Evolutionary conservation across 2,329 filamentous ascomycete genomes (phyloP), one percentile per base, ranked within the genome.

Genomic region (Dactylonectria macrodidyma): DNA sequence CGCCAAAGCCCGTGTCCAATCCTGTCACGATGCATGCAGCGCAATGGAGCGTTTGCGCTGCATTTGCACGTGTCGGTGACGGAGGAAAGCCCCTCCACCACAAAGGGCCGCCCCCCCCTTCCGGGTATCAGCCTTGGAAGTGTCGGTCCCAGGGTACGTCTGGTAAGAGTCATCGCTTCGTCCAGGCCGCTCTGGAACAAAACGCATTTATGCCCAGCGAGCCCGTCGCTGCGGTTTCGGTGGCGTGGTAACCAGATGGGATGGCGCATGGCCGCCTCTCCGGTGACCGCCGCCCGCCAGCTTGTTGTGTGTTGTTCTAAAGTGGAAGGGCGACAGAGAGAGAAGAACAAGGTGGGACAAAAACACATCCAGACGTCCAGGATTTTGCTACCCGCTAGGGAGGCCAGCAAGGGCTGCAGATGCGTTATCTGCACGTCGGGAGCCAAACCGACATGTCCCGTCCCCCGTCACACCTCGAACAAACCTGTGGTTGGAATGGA

Each of bases 191-290:
- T 57, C 52, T 61, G 63, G 58, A 62, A 58, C 46, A 46, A 51
- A 54, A 72, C 63, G 71, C 74, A 65, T 76, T 72, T 70, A 73
- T 76, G 73, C 74, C 74, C 74, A 76, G 74, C 68, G 66, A 68
- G 56, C 55, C 52, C 46, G 48, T 56, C 14, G 48, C 26, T 33
- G 22, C 41, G n/a, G 57, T 38, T 54, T 36, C 47, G 50, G 58
- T 54, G 62, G 66, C 48, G 67, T 71, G 66, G 54, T 65, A 65
- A 65, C 66, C 47, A 51, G 41, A 48, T 44, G 26, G 26, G 26
- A 30, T 30, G 26, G 26, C 26, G 26, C 56, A 60, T 12, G 52
- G 46, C 48, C 58, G 55, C 47, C 26, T 58, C 51, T 19, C 52
- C 46, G 58, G 58, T 46, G 63, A 62, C 63, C 63, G 58, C 63